Evolutionary conservation across 2,329 filamentous ascomycete genomes (phyloP), one percentile per base, ranked within the genome.

Genomic region (Cladorrhinum sp.): DNA sequence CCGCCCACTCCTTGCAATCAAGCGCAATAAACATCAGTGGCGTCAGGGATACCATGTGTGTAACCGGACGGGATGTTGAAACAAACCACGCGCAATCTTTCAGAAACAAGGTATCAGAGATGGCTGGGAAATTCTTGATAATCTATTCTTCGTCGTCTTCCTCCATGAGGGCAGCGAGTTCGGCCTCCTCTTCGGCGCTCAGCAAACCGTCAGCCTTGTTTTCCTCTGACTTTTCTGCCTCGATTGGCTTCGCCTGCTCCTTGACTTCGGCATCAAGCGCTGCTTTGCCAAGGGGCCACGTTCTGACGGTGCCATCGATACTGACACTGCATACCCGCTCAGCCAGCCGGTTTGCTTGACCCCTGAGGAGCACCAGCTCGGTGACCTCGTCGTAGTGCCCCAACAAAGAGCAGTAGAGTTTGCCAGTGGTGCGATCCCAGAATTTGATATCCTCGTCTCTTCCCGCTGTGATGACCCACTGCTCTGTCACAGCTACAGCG

Each of bases 381-480:
- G 92, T 97, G 13, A 99, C 88, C 74, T 98, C 95, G 70, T 99
- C 92, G 71, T 86, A 98, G 76, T 99, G 95, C 0, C 95, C 95
- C 38, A 85, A 82, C 62, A 93, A 87, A 7, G 83, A 83, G 72
- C 90, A 90, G 70, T 89, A 83, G 29, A 96, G 78, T 71, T 88
- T 86, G 3, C 91, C 91, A 8, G 85, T 88, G 62, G 85, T 71
- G 51, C 83, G 77, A 72, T 96, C 89, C 93, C 93, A 99, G 8
- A 98, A 83, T 68, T 96, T 90, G 61, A 99, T 81, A 68, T 96
- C 86, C 75, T 99, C 95, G 70, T 97, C 92, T 66, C 95, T 82
- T 60, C 95, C 96, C 1, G 90, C 93, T 1, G 95, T 97, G 48
- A 96, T 76, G 12, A 95, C 85, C 87, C 91, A 93, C 20, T 87